Conservation (phyloP, 495 filamentous ascomycete genomes). For the Rhizodiscina lignyota region DNA sequence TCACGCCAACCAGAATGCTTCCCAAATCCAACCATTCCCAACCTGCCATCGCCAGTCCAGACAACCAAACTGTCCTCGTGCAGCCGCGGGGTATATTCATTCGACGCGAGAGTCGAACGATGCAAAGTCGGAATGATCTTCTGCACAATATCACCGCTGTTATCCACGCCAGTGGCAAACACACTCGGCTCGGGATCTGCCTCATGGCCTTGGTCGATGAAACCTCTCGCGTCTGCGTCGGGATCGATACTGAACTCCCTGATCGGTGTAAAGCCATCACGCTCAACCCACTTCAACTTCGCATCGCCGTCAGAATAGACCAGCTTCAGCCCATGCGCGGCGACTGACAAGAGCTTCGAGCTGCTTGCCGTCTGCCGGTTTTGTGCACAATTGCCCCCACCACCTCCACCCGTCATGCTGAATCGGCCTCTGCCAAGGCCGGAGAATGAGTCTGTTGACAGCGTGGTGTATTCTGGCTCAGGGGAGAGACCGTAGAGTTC, state of each 20-base stretch:
- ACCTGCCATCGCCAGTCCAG: conserved; percentile 24
- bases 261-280: conserved; percentile 65
- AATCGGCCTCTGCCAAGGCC: no score
- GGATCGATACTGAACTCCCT: conserved; percentile 59
- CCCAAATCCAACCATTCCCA: conserved; percentile 22
- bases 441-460: no score
- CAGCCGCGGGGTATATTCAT: conserved; percentile 1
- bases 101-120: neutral
- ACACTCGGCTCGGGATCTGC: conserved; percentile 4
- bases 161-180: no score
- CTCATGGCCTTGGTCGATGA: neutral
- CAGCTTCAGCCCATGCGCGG: conserved; percentile 75
- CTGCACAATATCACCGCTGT: conserved; percentile 23
- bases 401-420: no score
- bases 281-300: conserved; percentile 79
- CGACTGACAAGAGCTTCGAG: conserved; percentile 70
- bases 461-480: conserved; percentile 11
- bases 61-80: conserved; percentile 19
- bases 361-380: conserved; percentile 74
- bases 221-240: no score
- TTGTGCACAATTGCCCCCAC: no score
- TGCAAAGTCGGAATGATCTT: conserved; percentile 21
- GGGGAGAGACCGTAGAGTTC: conserved; percentile 60
- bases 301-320: no score
- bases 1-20: conserved; percentile 3